phyloP scores from a whole-genome alignment of 192 early-diverging fungal species.

The Geranomyces variabilis region DNA sequence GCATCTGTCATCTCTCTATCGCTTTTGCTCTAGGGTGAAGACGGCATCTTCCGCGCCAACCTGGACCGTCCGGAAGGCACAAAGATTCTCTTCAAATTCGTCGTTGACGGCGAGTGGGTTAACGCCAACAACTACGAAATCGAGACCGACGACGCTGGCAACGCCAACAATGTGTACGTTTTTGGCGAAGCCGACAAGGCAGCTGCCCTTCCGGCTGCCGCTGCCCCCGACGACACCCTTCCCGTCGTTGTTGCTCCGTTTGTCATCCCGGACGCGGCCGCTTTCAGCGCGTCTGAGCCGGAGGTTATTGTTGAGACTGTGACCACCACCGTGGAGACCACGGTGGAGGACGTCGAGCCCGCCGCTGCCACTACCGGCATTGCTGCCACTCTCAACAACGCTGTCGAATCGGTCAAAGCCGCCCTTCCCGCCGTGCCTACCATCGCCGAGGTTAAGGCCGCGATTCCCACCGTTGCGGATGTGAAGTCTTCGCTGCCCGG shows the following conservation, averaged over 20 bases:
- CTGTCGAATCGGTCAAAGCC: slow-evolving; percentile 4
- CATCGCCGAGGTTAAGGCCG: not conserved
- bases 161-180: not conserved
- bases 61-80: slow-evolving; percentile 21
- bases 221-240: not conserved
- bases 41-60: slow-evolving; percentile 32
- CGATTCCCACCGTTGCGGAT: not conserved
- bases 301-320: not conserved
- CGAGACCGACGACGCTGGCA: slow-evolving; percentile 25
- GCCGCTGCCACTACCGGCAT: not conserved
- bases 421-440: not conserved
- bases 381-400: not conserved
- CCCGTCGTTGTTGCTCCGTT: not conserved
- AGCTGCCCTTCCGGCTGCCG: not conserved
- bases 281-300: not conserved
- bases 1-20: no score
- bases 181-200: not conserved
- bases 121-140: slow-evolving; percentile 22
- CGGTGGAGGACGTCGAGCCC: not conserved
- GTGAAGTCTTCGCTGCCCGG: not conserved
- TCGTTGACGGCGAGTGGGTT: slow-evolving; percentile 33
- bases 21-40: slow-evolving; percentile 29
- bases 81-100: slow-evolving; percentile 36
- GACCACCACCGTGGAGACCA: not conserved
- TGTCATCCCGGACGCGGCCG: slow-evolving; percentile 5